Percentiles rank a stretch among this genome's conserved stretches.
Evolutionary conservation across 768 basidiomycete genomes (phyloP).

Genomic region (Amanita rubescens): DNA sequence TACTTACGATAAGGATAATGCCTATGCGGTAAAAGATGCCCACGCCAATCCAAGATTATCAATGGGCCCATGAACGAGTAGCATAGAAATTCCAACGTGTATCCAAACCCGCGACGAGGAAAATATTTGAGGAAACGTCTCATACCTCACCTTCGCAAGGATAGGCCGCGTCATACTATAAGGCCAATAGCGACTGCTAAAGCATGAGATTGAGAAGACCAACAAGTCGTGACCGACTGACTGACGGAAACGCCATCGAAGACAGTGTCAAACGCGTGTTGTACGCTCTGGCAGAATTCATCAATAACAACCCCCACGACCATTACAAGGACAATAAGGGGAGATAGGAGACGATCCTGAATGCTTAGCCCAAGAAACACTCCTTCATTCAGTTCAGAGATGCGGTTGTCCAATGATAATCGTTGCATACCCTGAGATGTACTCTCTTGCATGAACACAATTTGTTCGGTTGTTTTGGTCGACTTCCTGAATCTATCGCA

Average conservation of each 20-base stretch:
- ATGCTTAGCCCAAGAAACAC: conserved; percentile 16
- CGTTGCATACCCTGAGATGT: neutral
- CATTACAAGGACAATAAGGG: conserved; percentile 66
- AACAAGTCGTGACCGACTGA: conserved; percentile 43
- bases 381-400: conserved; percentile 4
- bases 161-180: conserved; percentile 84
- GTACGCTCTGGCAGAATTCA: conserved; percentile 52
- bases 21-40: conserved; percentile 80
- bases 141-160: conserved; percentile 72
- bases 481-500: neutral
- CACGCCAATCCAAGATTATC: conserved; percentile 78
- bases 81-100: conserved; percentile 59
- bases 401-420: neutral
- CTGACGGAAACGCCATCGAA: conserved; percentile 72
- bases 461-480: neutral
- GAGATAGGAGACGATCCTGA: conserved; percentile 24
- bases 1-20: conserved; percentile 68
- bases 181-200: conserved; percentile 79
- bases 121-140: conserved; percentile 53
- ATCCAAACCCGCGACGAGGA: conserved; percentile 48
- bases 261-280: conserved; percentile 51
- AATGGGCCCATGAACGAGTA: conserved; percentile 72
- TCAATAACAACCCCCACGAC: conserved; percentile 71
- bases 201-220: neutral
- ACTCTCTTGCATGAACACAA: neutral